Evolutionary conservation across 225 moss, liverwort and hornwort species (phyloP).

Genomic region (Polytrichum commune): DNA sequence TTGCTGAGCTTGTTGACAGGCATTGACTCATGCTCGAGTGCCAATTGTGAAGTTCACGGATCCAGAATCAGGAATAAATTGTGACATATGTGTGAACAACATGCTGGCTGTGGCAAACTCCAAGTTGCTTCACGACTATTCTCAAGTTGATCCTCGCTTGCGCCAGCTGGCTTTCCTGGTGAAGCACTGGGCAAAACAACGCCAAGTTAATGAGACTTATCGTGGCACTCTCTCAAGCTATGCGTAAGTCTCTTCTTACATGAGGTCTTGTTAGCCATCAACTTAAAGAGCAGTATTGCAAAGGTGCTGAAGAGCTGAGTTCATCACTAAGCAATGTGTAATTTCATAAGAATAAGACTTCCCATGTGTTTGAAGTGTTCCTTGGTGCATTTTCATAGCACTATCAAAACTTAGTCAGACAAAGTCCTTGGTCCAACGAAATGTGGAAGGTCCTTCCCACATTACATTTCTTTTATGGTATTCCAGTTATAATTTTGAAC

Average conservation of each 20-base stretch:
- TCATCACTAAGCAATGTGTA: no score
- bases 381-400: background rate
- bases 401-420: no score
- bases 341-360: background rate
- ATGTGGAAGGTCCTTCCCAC: no score
- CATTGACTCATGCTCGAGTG: slow-evolving; percentile 93
- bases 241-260: slow-evolving; percentile 56
- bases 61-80: slow-evolving; percentile 75
- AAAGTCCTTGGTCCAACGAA: no score
- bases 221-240: slow-evolving; percentile 98
- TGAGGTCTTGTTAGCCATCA: background rate
- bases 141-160: slow-evolving; percentile 84
- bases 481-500: no score
- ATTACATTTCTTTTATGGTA: no score
- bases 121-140: slow-evolving; percentile 97
- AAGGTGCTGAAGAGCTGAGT: no score
- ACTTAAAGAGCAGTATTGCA: background rate
- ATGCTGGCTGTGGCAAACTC: slow-evolving; percentile 99
- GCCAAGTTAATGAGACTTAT: slow-evolving; percentile 99
- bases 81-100: slow-evolving; percentile 99
- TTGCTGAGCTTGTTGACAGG: slow-evolving; percentile 42
- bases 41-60: slow-evolving; percentile 99
- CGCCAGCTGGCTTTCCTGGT: slow-evolving; percentile 96
- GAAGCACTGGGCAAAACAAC: slow-evolving; percentile 98
- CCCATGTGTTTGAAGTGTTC: background rate